A percentile compares a stretch with the other conserved stretches of the same genome.
These are phyloP conservation scores for Colletotrichum sp. DNA, from an alignment of 2,329 filamentous ascomycete genomes.

Conservation along the genomic window DNA sequence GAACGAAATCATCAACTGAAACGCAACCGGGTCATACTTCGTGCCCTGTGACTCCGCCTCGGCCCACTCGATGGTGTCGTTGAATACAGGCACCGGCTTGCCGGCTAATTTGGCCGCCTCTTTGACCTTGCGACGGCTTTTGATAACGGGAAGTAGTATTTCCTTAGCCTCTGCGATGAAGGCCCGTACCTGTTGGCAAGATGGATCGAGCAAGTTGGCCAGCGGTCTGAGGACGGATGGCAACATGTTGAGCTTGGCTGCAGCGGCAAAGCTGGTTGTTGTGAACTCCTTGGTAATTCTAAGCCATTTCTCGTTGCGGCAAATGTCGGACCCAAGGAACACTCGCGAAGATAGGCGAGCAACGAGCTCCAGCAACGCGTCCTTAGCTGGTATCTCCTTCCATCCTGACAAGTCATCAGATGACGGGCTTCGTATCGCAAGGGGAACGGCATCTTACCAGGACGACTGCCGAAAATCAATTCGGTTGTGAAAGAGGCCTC, in stretches of 20 bases:
- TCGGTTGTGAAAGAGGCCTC: not conserved
- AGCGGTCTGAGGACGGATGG: slow-evolving; percentile 41
- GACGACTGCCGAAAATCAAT: not conserved
- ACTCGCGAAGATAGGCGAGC: slow-evolving; percentile 54
- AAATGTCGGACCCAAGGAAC: slow-evolving; percentile 50
- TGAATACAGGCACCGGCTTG: slow-evolving; percentile 6
- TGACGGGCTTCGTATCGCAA: not conserved
- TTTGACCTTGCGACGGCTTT: slow-evolving; percentile 30
- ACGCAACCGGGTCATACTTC: slow-evolving; percentile 67
- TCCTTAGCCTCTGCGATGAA: slow-evolving; percentile 35
- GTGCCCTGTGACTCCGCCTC: slow-evolving; percentile 52
- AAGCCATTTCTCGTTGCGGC: slow-evolving; percentile 52
- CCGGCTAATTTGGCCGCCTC: not conserved
- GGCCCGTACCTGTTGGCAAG: slow-evolving; percentile 38
- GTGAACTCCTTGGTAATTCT: slow-evolving; percentile 47
- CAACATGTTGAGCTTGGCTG: slow-evolving; percentile 42
- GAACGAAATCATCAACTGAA: slow-evolving; percentile 80
- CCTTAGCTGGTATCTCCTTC: not conserved
- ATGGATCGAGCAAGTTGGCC: slow-evolving; percentile 47
- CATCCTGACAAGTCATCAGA: slow-evolving; percentile 25
- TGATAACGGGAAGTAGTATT: slow-evolving; percentile 37
- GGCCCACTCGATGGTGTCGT: slow-evolving; percentile 49
- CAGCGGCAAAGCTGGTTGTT: slow-evolving; percentile 37
- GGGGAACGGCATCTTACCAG: not conserved
- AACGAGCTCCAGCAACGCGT: slow-evolving; percentile 33